Percentiles rank a stretch among this genome's conserved stretches.
phyloP scores from a whole-genome alignment of 2,329 filamentous ascomycete genomes.

The Trichophyton equinum region DNA sequence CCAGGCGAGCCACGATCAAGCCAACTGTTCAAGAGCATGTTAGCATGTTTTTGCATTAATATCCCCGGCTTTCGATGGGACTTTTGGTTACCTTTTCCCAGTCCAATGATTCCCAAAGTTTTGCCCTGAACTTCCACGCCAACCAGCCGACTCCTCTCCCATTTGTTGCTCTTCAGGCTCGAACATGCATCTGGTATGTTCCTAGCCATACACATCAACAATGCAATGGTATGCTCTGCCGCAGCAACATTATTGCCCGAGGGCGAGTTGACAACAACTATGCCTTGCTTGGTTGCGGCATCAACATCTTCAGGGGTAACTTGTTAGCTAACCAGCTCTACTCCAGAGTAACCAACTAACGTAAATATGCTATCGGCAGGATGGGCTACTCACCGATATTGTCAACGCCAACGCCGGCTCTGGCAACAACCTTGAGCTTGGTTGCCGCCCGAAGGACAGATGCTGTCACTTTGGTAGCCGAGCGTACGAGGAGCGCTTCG shows the following conservation, averaged over 20 bases:
- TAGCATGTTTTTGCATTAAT: neutral
- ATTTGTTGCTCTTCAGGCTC: conserved; percentile 58
- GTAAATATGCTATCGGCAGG: too few species aligned
- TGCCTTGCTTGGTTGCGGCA: conserved; percentile 57
- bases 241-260: conserved; percentile 70
- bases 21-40: conserved; percentile 41
- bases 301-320: conserved; percentile 42
- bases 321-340: neutral
- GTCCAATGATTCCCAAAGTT: conserved; percentile 60
- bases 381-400: conserved; percentile 46
- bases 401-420: conserved; percentile 71
- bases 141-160: conserved; percentile 62
- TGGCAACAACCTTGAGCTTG: conserved; percentile 63
- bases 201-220: conserved; percentile 61
- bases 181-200: conserved; percentile 59
- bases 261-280: conserved; percentile 70
- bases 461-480: conserved; percentile 67
- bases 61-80: neutral
- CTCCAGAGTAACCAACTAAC: too few species aligned
- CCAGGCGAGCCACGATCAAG: conserved; percentile 66
- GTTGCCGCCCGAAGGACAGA: conserved; percentile 52
- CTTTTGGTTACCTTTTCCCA: conserved; percentile 53
- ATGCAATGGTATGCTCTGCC: conserved; percentile 62
- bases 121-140: conserved; percentile 70
- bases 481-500: conserved; percentile 65